A percentile compares a stretch with the other conserved stretches of the same genome.
Conservation (phyloP, 192 early-diverging fungal species). For the Coemansia sp. region DNA sequence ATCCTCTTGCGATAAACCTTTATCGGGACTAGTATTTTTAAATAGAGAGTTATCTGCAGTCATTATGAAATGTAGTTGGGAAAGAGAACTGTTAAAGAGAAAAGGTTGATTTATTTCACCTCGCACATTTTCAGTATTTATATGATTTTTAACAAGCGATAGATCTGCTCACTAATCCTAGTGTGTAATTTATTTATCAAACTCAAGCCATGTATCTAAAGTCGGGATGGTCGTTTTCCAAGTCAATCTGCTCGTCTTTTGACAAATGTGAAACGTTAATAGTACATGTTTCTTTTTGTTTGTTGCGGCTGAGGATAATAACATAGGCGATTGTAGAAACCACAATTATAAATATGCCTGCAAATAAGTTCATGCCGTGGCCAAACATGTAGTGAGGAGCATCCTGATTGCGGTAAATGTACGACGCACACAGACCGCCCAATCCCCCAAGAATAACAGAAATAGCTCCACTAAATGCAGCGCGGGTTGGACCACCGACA, state of each 20-base stretch:
- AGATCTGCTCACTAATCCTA: too few species aligned
- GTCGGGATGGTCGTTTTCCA: background rate
- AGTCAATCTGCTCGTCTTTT: background rate
- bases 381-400: constrained; percentile 44
- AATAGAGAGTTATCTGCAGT: constrained; percentile 15
- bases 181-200: background rate
- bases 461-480: constrained; percentile 37
- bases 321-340: constrained; percentile 20
- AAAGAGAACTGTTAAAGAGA: background rate
- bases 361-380: constrained; percentile 51
- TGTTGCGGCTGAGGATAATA: constrained; percentile 36
- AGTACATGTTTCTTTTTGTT: constrained; percentile 40
- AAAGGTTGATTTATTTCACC: background rate
- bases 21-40: too few species aligned
- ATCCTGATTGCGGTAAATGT: constrained; percentile 48
- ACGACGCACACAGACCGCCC: constrained; percentile 44
- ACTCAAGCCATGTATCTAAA: constrained; percentile 15
- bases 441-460: constrained; percentile 44
- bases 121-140: too few species aligned
- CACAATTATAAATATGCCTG: constrained; percentile 23
- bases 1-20: too few species aligned
- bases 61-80: background rate
- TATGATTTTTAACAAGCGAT: too few species aligned
- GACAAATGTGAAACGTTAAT: background rate
- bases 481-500: constrained; percentile 41